Conservation (phyloP, 2,329 filamentous ascomycete genomes). For the Trichoderma sp. region DNA sequence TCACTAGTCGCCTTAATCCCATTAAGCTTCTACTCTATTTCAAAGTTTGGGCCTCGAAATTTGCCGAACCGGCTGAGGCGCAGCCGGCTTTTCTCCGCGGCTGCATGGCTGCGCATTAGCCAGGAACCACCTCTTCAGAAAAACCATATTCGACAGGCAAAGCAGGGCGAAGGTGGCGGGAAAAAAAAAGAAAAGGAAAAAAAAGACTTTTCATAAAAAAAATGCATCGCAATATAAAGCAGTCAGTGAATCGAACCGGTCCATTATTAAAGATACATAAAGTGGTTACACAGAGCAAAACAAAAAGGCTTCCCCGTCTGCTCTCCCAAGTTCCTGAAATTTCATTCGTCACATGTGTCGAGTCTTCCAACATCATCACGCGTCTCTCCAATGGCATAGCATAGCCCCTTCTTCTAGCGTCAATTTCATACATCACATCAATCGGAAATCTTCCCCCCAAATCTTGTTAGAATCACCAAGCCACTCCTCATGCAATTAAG, state of each 20-base stretch:
- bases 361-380: neutral
- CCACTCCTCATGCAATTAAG: slow-evolving; percentile 4
- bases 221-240: neutral
- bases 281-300: neutral
- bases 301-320: neutral
- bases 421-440: slow-evolving; percentile 6
- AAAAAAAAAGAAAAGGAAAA: neutral
- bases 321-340: neutral
- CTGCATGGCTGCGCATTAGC: neutral
- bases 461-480: neutral
- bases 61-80: neutral
- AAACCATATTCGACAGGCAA: neutral
- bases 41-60: neutral
- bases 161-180: neutral
- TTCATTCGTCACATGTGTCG: slow-evolving; percentile 11
- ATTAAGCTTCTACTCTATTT: slow-evolving; percentile 13
- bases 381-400: neutral
- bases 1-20: neutral
- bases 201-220: too few species aligned
- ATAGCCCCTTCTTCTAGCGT: slow-evolving; percentile 2
- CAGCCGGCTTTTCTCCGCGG: neutral
- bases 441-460: neutral
- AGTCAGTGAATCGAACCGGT: slow-evolving; percentile 8
- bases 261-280: slow-evolving; percentile 18
- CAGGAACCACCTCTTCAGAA: neutral